Percentiles rank a stretch among this genome's conserved stretches.
Conservation (phyloP, 176 grass and related monocot genomes). For the Avena eriantha region DNA sequence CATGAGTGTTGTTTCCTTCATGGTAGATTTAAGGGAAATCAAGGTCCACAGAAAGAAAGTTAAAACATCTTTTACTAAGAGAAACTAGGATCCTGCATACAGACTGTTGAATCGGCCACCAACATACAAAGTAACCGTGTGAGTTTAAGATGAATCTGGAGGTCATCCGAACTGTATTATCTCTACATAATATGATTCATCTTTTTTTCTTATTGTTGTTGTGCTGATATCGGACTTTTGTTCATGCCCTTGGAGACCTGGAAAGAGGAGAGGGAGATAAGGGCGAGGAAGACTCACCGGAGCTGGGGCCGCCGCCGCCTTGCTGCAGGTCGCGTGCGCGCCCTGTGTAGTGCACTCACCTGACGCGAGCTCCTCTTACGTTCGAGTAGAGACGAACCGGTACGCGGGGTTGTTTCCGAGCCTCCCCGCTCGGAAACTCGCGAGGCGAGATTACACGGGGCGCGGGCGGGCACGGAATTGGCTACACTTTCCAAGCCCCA, state of each 20-base stretch:
- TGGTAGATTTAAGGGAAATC: constrained; percentile 56
- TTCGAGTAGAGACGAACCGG: too few species aligned
- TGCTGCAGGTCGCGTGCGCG: too few species aligned
- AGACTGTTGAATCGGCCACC: constrained; percentile 50
- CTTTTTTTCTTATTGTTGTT: neutral
- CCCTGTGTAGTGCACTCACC: too few species aligned
- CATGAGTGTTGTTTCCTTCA: neutral
- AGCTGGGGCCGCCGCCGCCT: too few species aligned
- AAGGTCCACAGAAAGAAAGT: constrained; percentile 75
- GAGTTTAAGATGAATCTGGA: constrained; percentile 20
- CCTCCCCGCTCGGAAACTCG: too few species aligned
- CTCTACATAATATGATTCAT: neutral
- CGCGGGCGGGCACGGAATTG: too few species aligned
- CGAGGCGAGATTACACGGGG: too few species aligned
- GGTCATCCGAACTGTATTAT: neutral
- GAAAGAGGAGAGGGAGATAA: too few species aligned
- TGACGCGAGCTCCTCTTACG: too few species aligned
- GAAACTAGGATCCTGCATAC: constrained; percentile 77
- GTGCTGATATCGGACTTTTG: constrained; percentile 78
- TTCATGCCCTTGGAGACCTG: constrained; percentile 88
- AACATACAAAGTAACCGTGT: constrained; percentile 72
- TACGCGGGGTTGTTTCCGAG: too few species aligned
- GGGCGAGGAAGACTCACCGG: too few species aligned
- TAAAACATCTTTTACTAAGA: constrained; percentile 60
- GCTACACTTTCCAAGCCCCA: too few species aligned